Evolutionary conservation across 805 yeast species (phyloP), one percentile per base, ranked within the genome.

Genomic region (Pichia eremophila): DNA sequence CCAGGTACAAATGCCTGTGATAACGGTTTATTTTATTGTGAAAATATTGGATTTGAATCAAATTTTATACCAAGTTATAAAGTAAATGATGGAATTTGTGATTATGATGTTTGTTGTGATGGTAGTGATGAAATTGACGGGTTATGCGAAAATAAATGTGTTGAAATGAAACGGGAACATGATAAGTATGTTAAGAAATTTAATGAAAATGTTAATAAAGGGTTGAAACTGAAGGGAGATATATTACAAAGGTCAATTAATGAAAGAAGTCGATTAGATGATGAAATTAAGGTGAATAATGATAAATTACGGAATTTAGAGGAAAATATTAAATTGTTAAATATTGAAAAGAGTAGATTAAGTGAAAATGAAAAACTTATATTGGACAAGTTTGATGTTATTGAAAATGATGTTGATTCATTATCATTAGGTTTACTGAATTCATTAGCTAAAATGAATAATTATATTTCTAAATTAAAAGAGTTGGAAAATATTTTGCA

Each of bases 71-170:
- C 88, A 6, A 73, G 81, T 8, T 77, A 70, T 56, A 74, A 80
- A 49, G 85, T 93, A 17, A 79, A 83, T 57, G 99, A 93, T 65
- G 97, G 97, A 0, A 80, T 83, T 3, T 93, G 99, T 67, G 99
- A 93, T 61, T 85, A 84, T 61, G 84, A 81, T 18, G 46, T 72
- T 11, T 93, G 99, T 64, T 93, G 99, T 65, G 99, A 93, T 66
- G 98, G 99, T 9, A 75, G 88, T 1, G 99, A 93, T 65, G 99
- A 93, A 62, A 62, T 66, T 46, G 43, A 45, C 5, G 71, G 70
- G 1, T 45, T 57, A n/a, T 88, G 95, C 61, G 75, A 77, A 5
- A 69, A 77, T 53, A 69, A 65, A 37, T 85, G 93, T 59, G 58
- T 57, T 1, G 73, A 74, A 49, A 74, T 84, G 46, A 68, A 70